Evolutionary conservation across 768 basidiomycete genomes (phyloP).

Genomic region (Daedaleopsis nitida): DNA sequence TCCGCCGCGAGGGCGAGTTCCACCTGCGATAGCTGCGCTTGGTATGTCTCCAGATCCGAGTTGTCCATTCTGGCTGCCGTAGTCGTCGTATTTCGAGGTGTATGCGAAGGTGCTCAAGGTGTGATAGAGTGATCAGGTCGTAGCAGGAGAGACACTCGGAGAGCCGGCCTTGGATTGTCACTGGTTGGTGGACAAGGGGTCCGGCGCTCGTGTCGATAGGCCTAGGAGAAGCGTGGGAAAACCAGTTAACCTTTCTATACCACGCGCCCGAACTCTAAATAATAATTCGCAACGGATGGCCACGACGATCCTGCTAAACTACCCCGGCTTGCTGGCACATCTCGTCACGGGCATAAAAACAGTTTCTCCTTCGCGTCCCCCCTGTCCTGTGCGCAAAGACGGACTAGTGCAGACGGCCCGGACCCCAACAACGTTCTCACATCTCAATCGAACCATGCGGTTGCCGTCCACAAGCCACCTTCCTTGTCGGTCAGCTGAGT

Average conservation of each 20-base stretch:
- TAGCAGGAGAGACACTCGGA: background rate
- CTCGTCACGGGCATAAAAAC: background rate
- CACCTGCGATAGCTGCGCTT: conserved; percentile 88
- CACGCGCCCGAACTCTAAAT: too few relatives aligned
- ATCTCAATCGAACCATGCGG: background rate
- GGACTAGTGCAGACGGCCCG: too few relatives aligned
- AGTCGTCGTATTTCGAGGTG: background rate
- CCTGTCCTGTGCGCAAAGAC: background rate
- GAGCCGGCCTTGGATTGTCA: too few relatives aligned
- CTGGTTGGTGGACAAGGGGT: background rate
- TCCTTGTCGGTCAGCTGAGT: background rate
- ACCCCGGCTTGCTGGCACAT: background rate
- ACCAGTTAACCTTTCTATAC: background rate
- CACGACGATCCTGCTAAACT: too few relatives aligned
- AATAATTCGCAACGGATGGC: too few relatives aligned
- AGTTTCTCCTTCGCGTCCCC: background rate
- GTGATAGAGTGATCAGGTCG: background rate
- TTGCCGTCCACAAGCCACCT: background rate
- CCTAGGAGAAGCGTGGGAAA: background rate
- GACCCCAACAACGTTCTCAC: too few relatives aligned
- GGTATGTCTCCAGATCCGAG: conserved; percentile 85
- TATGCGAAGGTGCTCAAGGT: background rate
- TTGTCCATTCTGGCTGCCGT: conserved; percentile 45
- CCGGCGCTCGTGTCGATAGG: background rate
- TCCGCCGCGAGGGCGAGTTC: conserved; percentile 77